Base-by-base conservation (phyloP, 768 basidiomycete genomes). In the Psilocybe subaeruginosa region DNA sequence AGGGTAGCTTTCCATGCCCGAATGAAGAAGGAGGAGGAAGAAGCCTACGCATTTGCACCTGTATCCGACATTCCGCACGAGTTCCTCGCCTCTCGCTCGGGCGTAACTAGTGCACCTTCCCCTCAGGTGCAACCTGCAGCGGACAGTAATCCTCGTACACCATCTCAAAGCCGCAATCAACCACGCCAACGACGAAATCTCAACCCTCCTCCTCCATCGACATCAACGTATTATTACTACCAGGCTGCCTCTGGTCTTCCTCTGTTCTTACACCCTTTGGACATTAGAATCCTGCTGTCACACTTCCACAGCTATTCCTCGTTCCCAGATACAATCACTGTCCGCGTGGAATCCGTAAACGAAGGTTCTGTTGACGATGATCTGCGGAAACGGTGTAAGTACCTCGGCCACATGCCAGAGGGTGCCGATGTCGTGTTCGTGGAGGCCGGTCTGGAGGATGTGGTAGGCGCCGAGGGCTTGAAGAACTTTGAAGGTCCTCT, bases 181-280 rank as follows among this genome's bases (percentile, higher is more conserved):
- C 83, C 83, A 35, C 83, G 83, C 59, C 87, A 87, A 56, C 86
- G 92, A 30, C 84, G 86, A 59, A 95, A 95, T 70, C 74, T 95
- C 65, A 95, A 94, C 68, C 91, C 92, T 0, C 92, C 91, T 2
- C 92, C 93, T 2, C 92, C 90, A 16, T 91, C 92, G 16, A 91
- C 92, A 14, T 90, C 93, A 8, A 90, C 93, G 8, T 99, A 97
- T 76, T 95, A 91, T 72, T 99, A 91, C 75, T 99, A 99, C 73
- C 97, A 99, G 73, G 91, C 95, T 16, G 87, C 93, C 0, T 92
- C 93, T 1, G 97, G 97, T 11, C 81, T 92, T 59, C 91, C 94
- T 8, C 82, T 97, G 66, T 99, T 92, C 80, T 85, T 99, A 9
- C 95, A 97, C 69, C 97, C 97, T 2, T 83, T 99, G 31, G 97